Base-by-base conservation (phyloP, 257 asterid genomes). In the Primulina tabacum region DNA sequence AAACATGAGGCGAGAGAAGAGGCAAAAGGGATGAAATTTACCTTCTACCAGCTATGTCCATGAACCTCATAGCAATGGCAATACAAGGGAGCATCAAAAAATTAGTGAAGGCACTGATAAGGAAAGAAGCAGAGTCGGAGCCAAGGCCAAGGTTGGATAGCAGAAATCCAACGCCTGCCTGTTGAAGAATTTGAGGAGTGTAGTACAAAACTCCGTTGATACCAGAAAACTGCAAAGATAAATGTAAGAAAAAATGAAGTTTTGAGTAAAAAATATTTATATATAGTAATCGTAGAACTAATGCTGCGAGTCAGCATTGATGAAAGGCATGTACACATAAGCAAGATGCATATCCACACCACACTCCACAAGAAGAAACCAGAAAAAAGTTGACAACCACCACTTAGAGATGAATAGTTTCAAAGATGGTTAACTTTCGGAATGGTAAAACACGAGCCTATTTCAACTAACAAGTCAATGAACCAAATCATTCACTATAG, bases 21-120 rank as follows among this genome's bases (percentile, higher is more conserved):
- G 26, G 50, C 7, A 37, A 64, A 59, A 33, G 58, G 64, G 55
- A 63, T 64, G 52, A 56, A 71, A 47, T 66, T 62, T 82, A 92
- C 98, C 98, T 89, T 88, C 98, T 81, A 60, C 98, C 98, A 14
- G 96, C 76, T 7, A 85, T 64, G 52, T 92, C 98, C 98, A 92
- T 88, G 84, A 89, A 89, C 77, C 96, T 79, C 98, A 92, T 92
- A 7, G 98, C 98, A 60, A 89, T 77, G 16, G 85, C 90, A 61
- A 84, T 73, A 65, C 87, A 75, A 43, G 92, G 92, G 79, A 87
- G 92, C 92, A 87, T 87, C 81, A 87, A 67, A 30, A 87, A 66
- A 67, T 87, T 87, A n/a, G 92, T 82, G 43, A 85, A 43, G 10
- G 81, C 90, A 63, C 92, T 87, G 69, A 89, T 88, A 72, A 92